Evolutionary conservation across 176 grass and related monocot species (phyloP).

Genomic region (Eleusine indica): DNA sequence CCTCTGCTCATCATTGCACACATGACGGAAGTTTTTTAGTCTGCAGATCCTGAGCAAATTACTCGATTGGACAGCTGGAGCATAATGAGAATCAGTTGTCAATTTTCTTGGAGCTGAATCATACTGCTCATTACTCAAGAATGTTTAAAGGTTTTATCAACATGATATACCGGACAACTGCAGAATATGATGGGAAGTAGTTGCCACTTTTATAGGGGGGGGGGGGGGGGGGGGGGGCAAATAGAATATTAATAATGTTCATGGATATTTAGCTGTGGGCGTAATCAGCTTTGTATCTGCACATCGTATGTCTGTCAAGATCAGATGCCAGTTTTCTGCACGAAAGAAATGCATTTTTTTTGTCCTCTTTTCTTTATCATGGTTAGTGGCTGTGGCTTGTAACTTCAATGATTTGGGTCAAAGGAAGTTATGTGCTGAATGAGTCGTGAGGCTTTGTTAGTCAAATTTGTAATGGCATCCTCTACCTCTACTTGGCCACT

Average conservation of each 20-base stretch:
- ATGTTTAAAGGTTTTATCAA: conserved; percentile 3
- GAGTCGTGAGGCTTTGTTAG: conserved; percentile 1
- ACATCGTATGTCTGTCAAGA: not conserved
- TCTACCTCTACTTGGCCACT: conserved; percentile 22
- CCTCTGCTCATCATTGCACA: not conserved
- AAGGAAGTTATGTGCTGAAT: conserved; percentile 23
- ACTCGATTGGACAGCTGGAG: conserved; percentile 23
- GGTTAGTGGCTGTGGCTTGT: conserved; percentile 35
- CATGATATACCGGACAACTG: not conserved
- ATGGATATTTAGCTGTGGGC: not conserved
- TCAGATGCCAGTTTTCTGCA: not conserved
- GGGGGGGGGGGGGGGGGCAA: not conserved
- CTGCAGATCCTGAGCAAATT: not conserved
- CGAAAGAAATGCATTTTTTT: not conserved
- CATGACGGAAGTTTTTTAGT: not conserved
- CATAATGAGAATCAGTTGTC: not conserved
- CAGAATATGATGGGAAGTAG: not conserved
- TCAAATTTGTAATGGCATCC: conserved; percentile 24
- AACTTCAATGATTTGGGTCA: conserved; percentile 21
- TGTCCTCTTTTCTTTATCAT: not conserved
- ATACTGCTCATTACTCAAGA: not conserved
- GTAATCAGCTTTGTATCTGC: not conserved
- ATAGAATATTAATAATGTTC: not conserved
- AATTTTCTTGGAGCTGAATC: conserved; percentile 9
- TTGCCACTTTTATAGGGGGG: not conserved